Conservation (phyloP, 306 rosid genomes). For the Quercus wislizeni region DNA sequence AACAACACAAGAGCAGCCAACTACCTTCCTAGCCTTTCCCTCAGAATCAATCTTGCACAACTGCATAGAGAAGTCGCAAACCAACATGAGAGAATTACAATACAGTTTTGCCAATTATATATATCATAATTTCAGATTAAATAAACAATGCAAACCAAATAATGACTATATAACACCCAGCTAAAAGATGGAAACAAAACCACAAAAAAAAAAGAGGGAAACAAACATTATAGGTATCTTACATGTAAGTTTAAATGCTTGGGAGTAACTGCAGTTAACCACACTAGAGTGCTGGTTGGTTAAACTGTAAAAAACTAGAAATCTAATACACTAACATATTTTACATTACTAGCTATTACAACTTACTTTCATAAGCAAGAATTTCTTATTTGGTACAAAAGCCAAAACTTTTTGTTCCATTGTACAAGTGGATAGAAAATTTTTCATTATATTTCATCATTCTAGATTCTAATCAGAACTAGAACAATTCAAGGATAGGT, state of each 20-base stretch:
- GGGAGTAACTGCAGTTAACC: background rate
- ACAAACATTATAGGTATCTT: background rate
- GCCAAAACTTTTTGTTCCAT: background rate
- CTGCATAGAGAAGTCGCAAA: constrained; percentile 25
- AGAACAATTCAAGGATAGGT: background rate
- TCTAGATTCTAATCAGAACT: background rate
- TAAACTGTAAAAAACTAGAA: background rate
- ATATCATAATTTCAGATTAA: background rate
- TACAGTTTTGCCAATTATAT: background rate
- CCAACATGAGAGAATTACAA: background rate
- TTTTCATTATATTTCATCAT: no score
- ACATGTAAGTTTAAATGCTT: background rate
- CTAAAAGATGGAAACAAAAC: background rate
- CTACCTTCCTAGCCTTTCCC: constrained; percentile 75
- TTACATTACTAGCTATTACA: background rate
- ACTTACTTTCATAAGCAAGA: background rate
- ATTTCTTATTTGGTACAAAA: no score
- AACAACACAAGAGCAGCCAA: constrained; percentile 71
- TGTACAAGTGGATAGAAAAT: background rate
- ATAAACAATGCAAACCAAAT: background rate
- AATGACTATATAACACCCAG: background rate
- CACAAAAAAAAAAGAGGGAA: background rate
- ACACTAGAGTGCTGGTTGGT: background rate
- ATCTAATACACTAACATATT: background rate
- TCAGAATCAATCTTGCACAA: constrained; percentile 86